phyloP scores from a whole-genome alignment of 208 protist genomes.

The Crithidia fasciculata region DNA sequence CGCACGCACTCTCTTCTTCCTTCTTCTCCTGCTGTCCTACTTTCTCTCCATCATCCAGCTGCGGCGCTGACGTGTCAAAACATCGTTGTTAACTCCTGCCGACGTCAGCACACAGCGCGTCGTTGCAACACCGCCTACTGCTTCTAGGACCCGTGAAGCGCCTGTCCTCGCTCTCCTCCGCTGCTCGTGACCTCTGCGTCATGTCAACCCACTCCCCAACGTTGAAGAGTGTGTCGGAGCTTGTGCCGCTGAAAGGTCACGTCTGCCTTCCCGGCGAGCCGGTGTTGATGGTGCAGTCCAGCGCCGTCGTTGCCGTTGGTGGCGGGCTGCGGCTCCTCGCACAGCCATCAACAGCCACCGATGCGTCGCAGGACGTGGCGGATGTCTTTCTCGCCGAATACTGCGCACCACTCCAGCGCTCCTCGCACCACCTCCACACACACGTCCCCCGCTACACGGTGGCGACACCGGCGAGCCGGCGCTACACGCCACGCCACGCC shows the following conservation, averaged over 20 bases:
- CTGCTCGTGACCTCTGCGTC: too few relatives aligned
- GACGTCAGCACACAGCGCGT: too few relatives aligned
- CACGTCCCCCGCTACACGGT: constrained; percentile 50
- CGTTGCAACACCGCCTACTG: too few relatives aligned
- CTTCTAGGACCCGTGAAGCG: too few relatives aligned
- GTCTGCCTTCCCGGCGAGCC: constrained; percentile 88
- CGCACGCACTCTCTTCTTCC: background rate
- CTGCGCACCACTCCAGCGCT: constrained; percentile 55
- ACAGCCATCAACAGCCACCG: constrained; percentile 7
- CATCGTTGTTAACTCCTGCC: too few relatives aligned
- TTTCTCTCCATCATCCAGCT: too few relatives aligned
- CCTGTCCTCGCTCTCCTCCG: too few relatives aligned
- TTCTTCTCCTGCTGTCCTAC: background rate
- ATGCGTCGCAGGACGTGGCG: background rate
- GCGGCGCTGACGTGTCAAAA: background rate
- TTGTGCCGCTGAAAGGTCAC: constrained; percentile 58
- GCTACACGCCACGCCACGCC: constrained; percentile 54
- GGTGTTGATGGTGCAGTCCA: constrained; percentile 49
- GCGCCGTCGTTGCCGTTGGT: constrained; percentile 68
- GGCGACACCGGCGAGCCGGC: constrained; percentile 54
- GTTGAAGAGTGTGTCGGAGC: constrained; percentile 37
- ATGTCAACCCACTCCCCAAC: background rate
- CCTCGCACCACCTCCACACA: constrained; percentile 29
- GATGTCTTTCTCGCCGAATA: constrained; percentile 61
- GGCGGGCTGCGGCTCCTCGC: constrained; percentile 54